Conservation (phyloP, 106 monocot genomes). For the Allium sativum region DNA sequence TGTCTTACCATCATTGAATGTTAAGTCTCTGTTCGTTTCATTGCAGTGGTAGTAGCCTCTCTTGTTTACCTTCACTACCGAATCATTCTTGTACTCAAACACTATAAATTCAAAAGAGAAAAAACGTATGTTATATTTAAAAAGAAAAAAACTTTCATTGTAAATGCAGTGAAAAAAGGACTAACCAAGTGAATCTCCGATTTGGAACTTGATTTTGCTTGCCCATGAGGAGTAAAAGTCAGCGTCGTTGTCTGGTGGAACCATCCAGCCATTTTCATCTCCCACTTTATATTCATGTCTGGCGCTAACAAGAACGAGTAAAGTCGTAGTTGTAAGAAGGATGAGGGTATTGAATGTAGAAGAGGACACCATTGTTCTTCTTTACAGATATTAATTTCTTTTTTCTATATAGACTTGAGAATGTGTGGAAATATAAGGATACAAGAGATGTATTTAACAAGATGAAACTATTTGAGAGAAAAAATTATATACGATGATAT, state of each 20-base stretch:
- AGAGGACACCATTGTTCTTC: no score
- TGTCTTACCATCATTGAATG: conserved; percentile 17
- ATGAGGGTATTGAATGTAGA: no score
- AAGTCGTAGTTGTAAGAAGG: no score
- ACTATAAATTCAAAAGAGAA: conserved; percentile 5
- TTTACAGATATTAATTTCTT: no score
- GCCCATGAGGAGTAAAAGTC: conserved; percentile 31
- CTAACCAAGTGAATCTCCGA: conserved; percentile 34
- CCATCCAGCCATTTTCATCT: conserved; percentile 23
- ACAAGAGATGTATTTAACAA: no score
- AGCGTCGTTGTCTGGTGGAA: conserved; percentile 9
- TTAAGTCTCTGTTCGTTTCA: conserved; percentile 4
- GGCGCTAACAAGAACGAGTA: not conserved
- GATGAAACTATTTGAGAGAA: no score
- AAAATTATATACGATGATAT: no score
- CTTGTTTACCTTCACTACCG: conserved; percentile 27
- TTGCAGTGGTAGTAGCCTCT: conserved; percentile 52
- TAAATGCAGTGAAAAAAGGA: not conserved
- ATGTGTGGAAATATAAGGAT: no score
- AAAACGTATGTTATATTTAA: not conserved
- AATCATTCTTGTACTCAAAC: conserved; percentile 40
- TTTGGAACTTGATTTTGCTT: conserved; percentile 20
- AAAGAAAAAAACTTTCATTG: not conserved
- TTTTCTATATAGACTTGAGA: no score
- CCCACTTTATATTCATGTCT: conserved; percentile 19